Evolutionary conservation across 768 basidiomycete genomes (phyloP).

Genomic region (Panaeolus papilionaceus): DNA sequence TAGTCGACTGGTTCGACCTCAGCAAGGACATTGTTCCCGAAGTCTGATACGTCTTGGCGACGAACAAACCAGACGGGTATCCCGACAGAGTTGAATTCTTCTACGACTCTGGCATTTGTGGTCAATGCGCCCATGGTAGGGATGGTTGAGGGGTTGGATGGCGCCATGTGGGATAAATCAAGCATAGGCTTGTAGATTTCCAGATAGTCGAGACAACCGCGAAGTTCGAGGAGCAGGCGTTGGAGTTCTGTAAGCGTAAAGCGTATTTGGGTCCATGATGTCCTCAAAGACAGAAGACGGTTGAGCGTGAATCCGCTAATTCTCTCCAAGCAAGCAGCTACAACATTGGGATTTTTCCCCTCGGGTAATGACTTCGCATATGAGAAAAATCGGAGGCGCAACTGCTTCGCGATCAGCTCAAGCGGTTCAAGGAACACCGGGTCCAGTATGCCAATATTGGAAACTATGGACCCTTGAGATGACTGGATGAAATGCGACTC

Average conservation of each 20-base stretch:
- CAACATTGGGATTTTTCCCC: background rate
- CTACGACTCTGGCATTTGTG: slow-evolving; percentile 9
- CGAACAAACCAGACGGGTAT: slow-evolving; percentile 30
- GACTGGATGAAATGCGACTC: background rate
- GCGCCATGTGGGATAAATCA: background rate
- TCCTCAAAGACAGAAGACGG: slow-evolving; percentile 7
- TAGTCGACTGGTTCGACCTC: background rate
- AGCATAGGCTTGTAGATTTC: slow-evolving; percentile 22
- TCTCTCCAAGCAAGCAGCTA: background rate
- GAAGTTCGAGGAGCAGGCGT: slow-evolving; percentile 22
- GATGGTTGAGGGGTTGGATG: background rate
- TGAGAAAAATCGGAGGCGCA: background rate
- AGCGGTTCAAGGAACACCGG: background rate
- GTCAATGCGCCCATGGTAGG: slow-evolving; percentile 25
- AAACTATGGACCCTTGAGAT: background rate
- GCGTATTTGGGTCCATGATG: slow-evolving; percentile 10
- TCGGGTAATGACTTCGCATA: background rate
- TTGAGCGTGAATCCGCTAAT: background rate
- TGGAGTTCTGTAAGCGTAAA: slow-evolving; percentile 23
- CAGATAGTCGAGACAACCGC: slow-evolving; percentile 22
- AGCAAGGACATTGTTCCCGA: slow-evolving; percentile 2
- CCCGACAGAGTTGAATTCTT: slow-evolving; percentile 23
- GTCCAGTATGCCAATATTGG: background rate
- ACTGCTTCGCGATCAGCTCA: background rate
- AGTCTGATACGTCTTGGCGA: background rate